Evolutionary conservation across 768 basidiomycete genomes (phyloP), one percentile per base, ranked within the genome.

Genomic region (Pisolithus tinctorius): DNA sequence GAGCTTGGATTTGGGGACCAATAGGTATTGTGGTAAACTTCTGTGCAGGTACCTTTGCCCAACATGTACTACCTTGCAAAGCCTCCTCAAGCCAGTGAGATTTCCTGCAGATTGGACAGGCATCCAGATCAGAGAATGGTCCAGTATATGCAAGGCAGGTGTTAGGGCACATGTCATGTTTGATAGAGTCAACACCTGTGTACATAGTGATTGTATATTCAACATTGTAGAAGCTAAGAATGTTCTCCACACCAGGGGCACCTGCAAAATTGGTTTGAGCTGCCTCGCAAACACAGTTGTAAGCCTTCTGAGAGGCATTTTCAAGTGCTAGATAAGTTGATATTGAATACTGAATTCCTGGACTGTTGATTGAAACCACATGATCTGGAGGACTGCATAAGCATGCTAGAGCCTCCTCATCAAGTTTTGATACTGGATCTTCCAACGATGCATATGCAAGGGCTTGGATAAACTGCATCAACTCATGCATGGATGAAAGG

Each of bases 1-100:
- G 55, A 0, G 75, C 72, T 46, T 78, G 75, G 0, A 78, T 49
- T 45, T 75, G 74, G 1, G 73, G 75, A 4, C 74, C 73, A 14
- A 76, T 40, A 0, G 65, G 73, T 23, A 77, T 67, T 0, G 74
- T 77, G 6, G 49, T 50, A 29, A 70, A 70, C 13, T 69, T 59
- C 14, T 69, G 58, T 0, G 63, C 59, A 0, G 74, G 58, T 1
- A 69, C 54, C 47, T 67, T 66, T 4, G 42, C n/a, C n/a, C n/a
- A 36, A 0, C 17, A 14, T 0, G 54, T 23, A 3, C 11, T 37
- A 0, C 9, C 42, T 1, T 46, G 49, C 3, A 53, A 37, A 0
- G 29, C 36, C 3, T 1, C 42, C 4, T 60, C 14, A 45, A 68
- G 55, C 55, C 67, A 74, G 0, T 56, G 57, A 1, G 69, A 58